A percentile compares a stretch with the other conserved stretches of the same genome.
Conservation (phyloP, 306 rosid species). For the Luffa acutangula region DNA sequence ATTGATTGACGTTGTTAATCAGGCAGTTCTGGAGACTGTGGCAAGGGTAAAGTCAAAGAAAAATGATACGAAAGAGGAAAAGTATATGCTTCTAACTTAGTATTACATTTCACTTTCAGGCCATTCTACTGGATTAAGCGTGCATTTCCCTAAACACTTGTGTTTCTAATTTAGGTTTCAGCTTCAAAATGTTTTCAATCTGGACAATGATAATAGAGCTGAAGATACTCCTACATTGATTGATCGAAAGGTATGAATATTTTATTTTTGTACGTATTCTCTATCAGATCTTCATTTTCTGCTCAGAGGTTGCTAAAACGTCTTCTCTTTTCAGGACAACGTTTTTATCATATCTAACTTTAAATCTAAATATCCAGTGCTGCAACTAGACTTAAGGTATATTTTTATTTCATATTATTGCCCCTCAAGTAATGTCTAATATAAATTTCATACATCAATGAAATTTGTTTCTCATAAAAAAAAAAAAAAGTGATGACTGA, state of each 20-base stretch:
- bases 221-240: conserved; percentile 92
- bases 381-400: conserved; percentile 43
- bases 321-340: conserved; percentile 25
- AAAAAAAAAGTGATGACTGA: background rate
- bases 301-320: background rate
- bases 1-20: conserved; percentile 26
- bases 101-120: conserved; percentile 5
- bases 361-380: conserved; percentile 49
- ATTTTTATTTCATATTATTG: background rate
- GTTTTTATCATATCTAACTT: conserved; percentile 45
- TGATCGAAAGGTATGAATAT: conserved; percentile 77
- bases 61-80: conserved; percentile 92
- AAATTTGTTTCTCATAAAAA: no score
- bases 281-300: background rate
- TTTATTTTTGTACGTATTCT: conserved; percentile 3
- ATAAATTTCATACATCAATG: background rate
- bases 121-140: background rate
- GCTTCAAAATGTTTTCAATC: conserved; percentile 69
- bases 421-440: conserved; percentile 5
- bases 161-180: conserved; percentile 42
- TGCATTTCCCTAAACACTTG: conserved; percentile 6
- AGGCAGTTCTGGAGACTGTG: conserved; percentile 97
- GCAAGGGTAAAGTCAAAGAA: conserved; percentile 94
- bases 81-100: conserved; percentile 41
- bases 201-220: conserved; percentile 68